Percentiles rank a stretch among this genome's conserved stretches.
Evolutionary conservation across 75 land plant genomes (phyloP).

Genomic region (Picea sitchensis): DNA sequence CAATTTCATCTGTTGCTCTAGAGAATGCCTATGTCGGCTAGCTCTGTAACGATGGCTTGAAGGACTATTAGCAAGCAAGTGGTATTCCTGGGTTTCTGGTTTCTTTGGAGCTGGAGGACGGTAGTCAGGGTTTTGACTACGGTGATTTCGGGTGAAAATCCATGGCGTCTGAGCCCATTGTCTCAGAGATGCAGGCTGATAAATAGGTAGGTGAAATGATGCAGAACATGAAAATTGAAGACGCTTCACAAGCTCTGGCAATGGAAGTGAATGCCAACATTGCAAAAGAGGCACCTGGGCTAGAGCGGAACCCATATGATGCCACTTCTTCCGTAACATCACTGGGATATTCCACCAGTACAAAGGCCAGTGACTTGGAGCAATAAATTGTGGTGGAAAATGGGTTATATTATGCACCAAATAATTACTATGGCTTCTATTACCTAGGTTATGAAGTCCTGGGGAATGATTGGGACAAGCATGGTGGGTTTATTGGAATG

Average conservation of each 20-base stretch:
- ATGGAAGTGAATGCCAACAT: neutral
- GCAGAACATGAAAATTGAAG: conserved; percentile 20
- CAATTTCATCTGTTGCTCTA: neutral
- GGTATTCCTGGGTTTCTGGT: neutral
- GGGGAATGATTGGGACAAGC: conserved; percentile 24
- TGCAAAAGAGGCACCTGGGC: neutral
- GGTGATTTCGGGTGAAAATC: conserved; percentile 37
- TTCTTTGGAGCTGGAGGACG: conserved; percentile 22
- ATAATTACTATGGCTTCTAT: conserved; percentile 29
- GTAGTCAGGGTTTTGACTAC: conserved; percentile 24
- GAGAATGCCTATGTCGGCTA: neutral
- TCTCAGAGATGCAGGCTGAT: conserved; percentile 3
- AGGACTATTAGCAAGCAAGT: conserved; percentile 19
- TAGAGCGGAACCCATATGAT: conserved; percentile 22
- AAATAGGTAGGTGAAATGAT: conserved; percentile 23
- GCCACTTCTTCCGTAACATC: conserved; percentile 28
- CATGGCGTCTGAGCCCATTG: conserved; percentile 14
- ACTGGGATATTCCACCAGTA: conserved; percentile 19
- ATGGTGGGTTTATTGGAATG: conserved; percentile 16
- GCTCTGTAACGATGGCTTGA: neutral
- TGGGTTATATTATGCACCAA: conserved; percentile 18
- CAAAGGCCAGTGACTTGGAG: conserved; percentile 29
- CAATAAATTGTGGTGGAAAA: conserved; percentile 19
- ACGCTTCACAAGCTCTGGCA: neutral
- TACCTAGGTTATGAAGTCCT: conserved; percentile 43